Percentiles rank a stretch among this genome's conserved stretches.
These are phyloP conservation scores for Calonectria hongkongensis DNA, from an alignment of 2,329 filamentous ascomycete genomes.

Conservation along the genomic window DNA sequence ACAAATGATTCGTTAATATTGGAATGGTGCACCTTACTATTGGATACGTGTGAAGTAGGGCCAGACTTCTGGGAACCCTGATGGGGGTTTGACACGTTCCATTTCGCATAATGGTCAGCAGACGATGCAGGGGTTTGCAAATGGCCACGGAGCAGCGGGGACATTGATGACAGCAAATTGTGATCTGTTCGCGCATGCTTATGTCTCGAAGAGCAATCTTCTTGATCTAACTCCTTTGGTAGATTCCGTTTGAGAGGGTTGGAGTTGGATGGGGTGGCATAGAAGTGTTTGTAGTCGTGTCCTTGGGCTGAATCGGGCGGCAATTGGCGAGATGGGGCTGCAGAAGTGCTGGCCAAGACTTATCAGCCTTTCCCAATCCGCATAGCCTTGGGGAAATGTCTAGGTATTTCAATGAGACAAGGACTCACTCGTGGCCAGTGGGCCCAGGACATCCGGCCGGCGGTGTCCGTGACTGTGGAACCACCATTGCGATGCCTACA, in stretches of 20 bases:
- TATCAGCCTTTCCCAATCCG: constrained; percentile 21
- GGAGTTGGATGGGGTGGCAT: background rate
- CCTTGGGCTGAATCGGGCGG: background rate
- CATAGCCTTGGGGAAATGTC: background rate
- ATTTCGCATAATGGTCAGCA: background rate
- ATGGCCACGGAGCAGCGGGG: constrained; percentile 1
- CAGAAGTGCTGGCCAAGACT: constrained; percentile 14
- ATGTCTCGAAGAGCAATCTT: background rate
- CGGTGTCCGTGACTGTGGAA: constrained; percentile 24
- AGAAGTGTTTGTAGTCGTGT: background rate
- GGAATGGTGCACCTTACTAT: background rate
- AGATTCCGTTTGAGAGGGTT: constrained; percentile 11
- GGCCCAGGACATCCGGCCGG: constrained; percentile 5
- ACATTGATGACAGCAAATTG: background rate
- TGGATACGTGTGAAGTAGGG: background rate
- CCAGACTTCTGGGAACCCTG: background rate
- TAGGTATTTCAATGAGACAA: background rate
- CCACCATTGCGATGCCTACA: constrained; percentile 12
- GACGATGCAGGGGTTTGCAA: constrained; percentile 29
- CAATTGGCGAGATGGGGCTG: background rate
- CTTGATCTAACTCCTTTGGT: background rate
- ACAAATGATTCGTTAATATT: background rate
- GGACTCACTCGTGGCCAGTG: constrained; percentile 21
- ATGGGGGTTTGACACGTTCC: background rate
- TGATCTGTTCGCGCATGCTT: constrained; percentile 7